phyloP scores from a whole-genome alignment of 2,329 filamentous ascomycete species.

The Fusarium albidum region DNA sequence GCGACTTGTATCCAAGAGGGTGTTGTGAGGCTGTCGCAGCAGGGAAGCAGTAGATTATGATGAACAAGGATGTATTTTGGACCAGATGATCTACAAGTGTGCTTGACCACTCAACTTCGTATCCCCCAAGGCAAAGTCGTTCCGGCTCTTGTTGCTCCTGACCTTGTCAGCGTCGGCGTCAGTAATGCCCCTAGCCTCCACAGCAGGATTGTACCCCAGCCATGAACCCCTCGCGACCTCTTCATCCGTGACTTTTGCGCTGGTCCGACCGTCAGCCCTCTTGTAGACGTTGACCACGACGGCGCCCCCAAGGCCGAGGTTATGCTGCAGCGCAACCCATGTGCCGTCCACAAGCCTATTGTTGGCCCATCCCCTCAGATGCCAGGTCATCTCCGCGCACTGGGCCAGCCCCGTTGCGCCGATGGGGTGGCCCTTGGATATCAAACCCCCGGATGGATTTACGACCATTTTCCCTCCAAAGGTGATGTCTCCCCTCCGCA shows the following conservation, averaged over 20 bases:
- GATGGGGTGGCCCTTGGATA: conserved; percentile 43
- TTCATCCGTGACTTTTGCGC: neutral
- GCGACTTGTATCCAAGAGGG: no score
- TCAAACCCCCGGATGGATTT: conserved; percentile 42
- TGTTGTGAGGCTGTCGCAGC: no score
- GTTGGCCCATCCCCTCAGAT: conserved; percentile 42
- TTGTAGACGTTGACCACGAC: conserved; percentile 39
- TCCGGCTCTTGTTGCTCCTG: conserved; percentile 10
- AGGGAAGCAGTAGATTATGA: no score
- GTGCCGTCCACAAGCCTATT: conserved; percentile 32
- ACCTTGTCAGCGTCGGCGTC: conserved; percentile 5
- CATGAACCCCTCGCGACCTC: conserved; percentile 1
- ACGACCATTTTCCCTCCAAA: conserved; percentile 27
- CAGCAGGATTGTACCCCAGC: conserved; percentile 17
- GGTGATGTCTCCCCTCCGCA: conserved; percentile 15
- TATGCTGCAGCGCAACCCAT: conserved; percentile 39
- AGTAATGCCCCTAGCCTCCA: conserved; percentile 7
- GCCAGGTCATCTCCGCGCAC: conserved; percentile 43
- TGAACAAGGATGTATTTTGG: no score
- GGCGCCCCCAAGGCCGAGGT: conserved; percentile 41
- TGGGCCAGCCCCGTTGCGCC: conserved; percentile 43
- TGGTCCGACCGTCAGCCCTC: conserved; percentile 28
- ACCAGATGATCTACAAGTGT: no score
- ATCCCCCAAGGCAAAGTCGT: conserved; percentile 15
- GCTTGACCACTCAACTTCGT: neutral